Evolutionary conservation across 1,284 basidiomycete genomes (phyloP).

Genomic region (Ustilago esculenta): DNA sequence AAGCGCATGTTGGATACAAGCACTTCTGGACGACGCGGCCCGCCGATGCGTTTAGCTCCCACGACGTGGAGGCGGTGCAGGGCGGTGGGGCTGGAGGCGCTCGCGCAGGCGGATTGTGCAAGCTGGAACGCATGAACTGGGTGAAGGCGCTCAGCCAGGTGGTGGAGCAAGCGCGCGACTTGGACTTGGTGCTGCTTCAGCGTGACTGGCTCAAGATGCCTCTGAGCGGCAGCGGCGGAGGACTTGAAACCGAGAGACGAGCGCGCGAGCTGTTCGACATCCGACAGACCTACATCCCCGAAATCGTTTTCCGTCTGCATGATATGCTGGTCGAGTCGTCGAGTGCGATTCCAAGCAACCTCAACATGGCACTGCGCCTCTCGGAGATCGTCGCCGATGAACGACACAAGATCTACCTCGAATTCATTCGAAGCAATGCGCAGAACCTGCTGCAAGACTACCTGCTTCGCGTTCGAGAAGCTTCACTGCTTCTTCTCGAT

Average conservation of each 20-base stretch:
- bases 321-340: constrained; percentile 77
- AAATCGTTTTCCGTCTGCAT: constrained; percentile 87
- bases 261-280: constrained; percentile 79
- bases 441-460: constrained; percentile 57
- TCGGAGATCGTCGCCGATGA: constrained; percentile 88
- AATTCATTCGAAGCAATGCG: constrained; percentile 76
- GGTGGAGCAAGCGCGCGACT: constrained; percentile 68
- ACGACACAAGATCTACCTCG: constrained; percentile 84
- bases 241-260: constrained; percentile 72
- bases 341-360: constrained; percentile 75
- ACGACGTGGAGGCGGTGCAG: constrained; percentile 2
- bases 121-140: constrained; percentile 52
- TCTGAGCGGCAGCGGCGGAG: constrained; percentile 25
- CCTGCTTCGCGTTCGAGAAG: constrained; percentile 58
- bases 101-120: constrained; percentile 32
- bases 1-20: constrained; percentile 51
- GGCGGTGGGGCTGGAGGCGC: not conserved
- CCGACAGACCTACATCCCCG: constrained; percentile 87
- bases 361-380: constrained; percentile 80
- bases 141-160: constrained; percentile 46
- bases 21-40: constrained; percentile 54
- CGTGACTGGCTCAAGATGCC: constrained; percentile 70
- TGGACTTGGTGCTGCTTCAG: constrained; percentile 68
- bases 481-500: constrained; percentile 44
- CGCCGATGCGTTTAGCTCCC: constrained; percentile 7